Percentiles rank a stretch among this genome's conserved stretches.
Evolutionary conservation across 1,139 yeast species (phyloP).

Genomic region (Scheffersomyces quercinus): DNA sequence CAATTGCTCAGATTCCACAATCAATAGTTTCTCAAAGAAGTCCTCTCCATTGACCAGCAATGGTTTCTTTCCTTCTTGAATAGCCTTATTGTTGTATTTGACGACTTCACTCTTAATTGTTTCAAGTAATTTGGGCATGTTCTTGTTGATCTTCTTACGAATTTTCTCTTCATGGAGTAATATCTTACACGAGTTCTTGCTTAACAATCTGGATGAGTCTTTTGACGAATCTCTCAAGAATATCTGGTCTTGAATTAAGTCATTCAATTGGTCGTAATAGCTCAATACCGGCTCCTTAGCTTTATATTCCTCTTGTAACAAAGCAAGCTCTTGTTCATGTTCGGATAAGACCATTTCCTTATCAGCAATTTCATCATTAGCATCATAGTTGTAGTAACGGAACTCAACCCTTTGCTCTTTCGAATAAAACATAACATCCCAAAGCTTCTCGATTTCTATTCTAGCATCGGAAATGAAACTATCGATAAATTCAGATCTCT

Average conservation of each 20-base stretch:
- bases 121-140: conserved; percentile 63
- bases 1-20: conserved; percentile 44
- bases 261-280: conserved; percentile 54
- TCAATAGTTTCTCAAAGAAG: conserved; percentile 42
- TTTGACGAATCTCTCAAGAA: conserved; percentile 69
- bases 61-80: conserved; percentile 33
- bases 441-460: conserved; percentile 54
- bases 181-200: conserved; percentile 78
- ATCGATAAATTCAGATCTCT: conserved; percentile 65
- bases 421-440: conserved; percentile 65
- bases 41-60: conserved; percentile 49
- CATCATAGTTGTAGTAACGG: conserved; percentile 37
- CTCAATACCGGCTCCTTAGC: conserved; percentile 56
- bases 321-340: conserved; percentile 64
- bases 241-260: conserved; percentile 58
- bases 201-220: conserved; percentile 76
- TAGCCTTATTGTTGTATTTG: conserved; percentile 43
- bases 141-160: conserved; percentile 64
- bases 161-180: conserved; percentile 77
- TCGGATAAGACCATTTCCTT: conserved; percentile 55
- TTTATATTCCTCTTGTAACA: conserved; percentile 51
- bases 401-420: conserved; percentile 42
- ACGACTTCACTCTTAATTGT: conserved; percentile 50
- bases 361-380: conserved; percentile 39
- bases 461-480: conserved; percentile 67